phyloP scores from a whole-genome alignment of 163 green algal species.

The Scenedesmus sp. region DNA sequence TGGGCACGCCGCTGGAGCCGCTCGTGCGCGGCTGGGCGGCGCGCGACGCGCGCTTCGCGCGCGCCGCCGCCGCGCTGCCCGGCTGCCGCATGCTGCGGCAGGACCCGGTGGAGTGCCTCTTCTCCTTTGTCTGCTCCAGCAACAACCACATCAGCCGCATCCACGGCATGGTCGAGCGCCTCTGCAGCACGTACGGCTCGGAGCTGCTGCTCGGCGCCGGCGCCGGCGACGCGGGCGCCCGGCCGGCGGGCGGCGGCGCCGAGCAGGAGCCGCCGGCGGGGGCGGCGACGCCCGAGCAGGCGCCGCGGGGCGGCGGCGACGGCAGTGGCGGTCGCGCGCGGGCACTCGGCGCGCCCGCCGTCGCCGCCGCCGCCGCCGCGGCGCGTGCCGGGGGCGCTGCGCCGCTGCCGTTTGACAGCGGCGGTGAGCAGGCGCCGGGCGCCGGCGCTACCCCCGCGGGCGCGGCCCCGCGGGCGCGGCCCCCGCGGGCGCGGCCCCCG shows the following conservation, averaged over 20 bases:
- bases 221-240: too few relatives aligned
- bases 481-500: neutral
- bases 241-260: too few relatives aligned
- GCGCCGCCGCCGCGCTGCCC: slow-evolving; percentile 65
- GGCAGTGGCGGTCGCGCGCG: neutral
- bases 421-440: neutral
- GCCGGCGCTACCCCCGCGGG: neutral
- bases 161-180: slow-evolving; percentile 91
- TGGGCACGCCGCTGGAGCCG: slow-evolving; percentile 56
- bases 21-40: slow-evolving; percentile 63
- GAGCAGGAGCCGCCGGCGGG: neutral
- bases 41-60: slow-evolving; percentile 65
- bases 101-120: slow-evolving; percentile 93
- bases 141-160: slow-evolving; percentile 99
- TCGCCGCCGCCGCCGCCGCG: too few relatives aligned
- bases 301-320: neutral
- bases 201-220: slow-evolving; percentile 40
- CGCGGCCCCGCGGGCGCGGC: neutral
- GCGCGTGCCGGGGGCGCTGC: too few relatives aligned
- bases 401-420: too few relatives aligned
- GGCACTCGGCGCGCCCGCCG: too few relatives aligned
- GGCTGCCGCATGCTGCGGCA: slow-evolving; percentile 89
- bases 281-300: neutral
- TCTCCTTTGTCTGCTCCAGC: slow-evolving; percentile 94
- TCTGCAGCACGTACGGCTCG: slow-evolving; percentile 84